Percentiles rank a stretch among this genome's conserved stretches.
Conservation (phyloP, 768 basidiomycete species). For the Steccherinum ochraceum region DNA sequence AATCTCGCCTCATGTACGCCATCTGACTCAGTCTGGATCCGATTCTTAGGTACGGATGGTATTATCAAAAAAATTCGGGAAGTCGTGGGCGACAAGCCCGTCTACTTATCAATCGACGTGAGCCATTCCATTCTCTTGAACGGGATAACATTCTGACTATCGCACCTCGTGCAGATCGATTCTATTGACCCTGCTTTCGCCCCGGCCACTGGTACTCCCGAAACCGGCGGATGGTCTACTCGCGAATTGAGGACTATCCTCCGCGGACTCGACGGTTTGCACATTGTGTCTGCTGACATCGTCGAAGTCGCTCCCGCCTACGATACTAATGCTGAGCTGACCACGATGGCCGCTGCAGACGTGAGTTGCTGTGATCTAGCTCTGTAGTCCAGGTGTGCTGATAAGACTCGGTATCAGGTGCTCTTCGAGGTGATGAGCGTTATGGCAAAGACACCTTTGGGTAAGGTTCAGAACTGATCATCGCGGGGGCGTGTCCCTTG, state of each 20-base stretch:
- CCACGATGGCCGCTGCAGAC: constrained; percentile 59
- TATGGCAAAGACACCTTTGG: constrained; percentile 75
- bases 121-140: constrained; percentile 16
- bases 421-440: constrained; percentile 71
- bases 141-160: neutral
- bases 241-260: constrained; percentile 75
- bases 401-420: constrained; percentile 36
- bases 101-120: constrained; percentile 76
- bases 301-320: constrained; percentile 85
- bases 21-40: constrained; percentile 22
- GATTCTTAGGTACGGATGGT: constrained; percentile 65
- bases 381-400: constrained; percentile 24
- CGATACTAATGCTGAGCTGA: constrained; percentile 59
- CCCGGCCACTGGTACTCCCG: constrained; percentile 80
- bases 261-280: constrained; percentile 66
- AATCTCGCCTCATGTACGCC: neutral
- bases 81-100: constrained; percentile 67
- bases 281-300: constrained; percentile 76
- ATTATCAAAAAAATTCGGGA: constrained; percentile 78
- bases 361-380: constrained; percentile 34
- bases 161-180: constrained; percentile 45
- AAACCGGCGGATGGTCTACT: constrained; percentile 81
- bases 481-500: neutral
- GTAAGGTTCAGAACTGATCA: constrained; percentile 35
- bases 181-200: constrained; percentile 79